phyloP scores from a whole-genome alignment of 345 rosid species.

The Eutrema yunnanense region DNA sequence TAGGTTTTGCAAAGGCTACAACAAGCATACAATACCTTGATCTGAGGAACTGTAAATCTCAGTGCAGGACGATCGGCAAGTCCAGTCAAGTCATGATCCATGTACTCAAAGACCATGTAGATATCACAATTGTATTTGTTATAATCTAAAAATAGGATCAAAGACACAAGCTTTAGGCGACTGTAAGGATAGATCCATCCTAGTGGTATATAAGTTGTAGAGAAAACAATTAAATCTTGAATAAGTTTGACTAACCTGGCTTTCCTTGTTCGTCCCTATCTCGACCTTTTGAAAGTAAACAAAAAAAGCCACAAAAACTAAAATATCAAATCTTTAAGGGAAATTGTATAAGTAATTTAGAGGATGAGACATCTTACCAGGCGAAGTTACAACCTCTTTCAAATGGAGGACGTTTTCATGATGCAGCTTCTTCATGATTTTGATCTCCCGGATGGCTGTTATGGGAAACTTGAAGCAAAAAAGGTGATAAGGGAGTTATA shows the following conservation, averaged over 20 bases:
- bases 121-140: conserved; percentile 74
- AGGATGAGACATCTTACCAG: conserved; percentile 17
- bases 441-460: conserved; percentile 40
- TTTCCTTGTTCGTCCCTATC: conserved; percentile 68
- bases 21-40: conserved; percentile 38
- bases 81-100: conserved; percentile 88
- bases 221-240: background rate
- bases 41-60: conserved; percentile 70
- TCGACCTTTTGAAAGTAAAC: conserved; percentile 26
- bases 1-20: background rate
- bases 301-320: background rate
- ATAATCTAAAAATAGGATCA: background rate
- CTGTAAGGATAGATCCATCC: background rate
- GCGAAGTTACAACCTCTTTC: conserved; percentile 76
- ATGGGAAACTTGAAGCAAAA: conserved; percentile 42
- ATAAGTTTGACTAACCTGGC: background rate
- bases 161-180: background rate
- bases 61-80: conserved; percentile 63
- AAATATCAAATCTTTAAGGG: too few relatives aligned
- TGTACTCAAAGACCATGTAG: conserved; percentile 67
- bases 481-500: background rate
- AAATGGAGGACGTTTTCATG: conserved; percentile 38
- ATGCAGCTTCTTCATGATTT: conserved; percentile 40
- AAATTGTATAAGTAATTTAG: too few relatives aligned
- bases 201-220: background rate